Evolutionary conservation across 371 early-diverging fungal genomes (phyloP), one percentile per base, ranked within the genome.

Genomic region (Rhizopus delemar): DNA sequence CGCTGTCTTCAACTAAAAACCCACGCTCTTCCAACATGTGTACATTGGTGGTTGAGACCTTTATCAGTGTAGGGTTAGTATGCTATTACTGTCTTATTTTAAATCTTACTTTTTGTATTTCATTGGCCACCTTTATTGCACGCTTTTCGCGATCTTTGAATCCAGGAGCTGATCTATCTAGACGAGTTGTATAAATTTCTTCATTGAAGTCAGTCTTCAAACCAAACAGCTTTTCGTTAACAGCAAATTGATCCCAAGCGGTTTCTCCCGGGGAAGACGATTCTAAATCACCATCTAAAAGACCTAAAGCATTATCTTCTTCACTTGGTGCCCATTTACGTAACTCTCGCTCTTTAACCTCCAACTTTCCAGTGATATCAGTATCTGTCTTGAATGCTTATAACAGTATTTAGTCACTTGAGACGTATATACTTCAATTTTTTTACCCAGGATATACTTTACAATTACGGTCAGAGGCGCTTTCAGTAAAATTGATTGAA

Each of bases 221-320:
- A 2, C 99, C 99, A 86, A 99, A 99, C 46, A 94, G 77, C 60
- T 83, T 75, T 69, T 96, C 94, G 68, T 99, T 99, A 4, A 84
- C 93, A n/a, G 90, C 93, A 85, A 99, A 99, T 73, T 99, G 99
- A 78, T 99, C 97, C 99, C 99, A 99, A 29, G 79, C 60, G n/a
- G 70, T 62, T 36, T 46, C 50, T 16, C 73, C 60, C 66, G 57
- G 50, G 15, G 60, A 49, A 12, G 59, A 51, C 54, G 33, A 36
- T 29, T 69, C 67, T 38, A 71, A 57, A 36, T 70, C 84, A 4
- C 80, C 70, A 11, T 78, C 76, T 41, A 78, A 58, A 3, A 63
- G 46, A 6, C 34, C 53, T 12, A 53, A 57, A 2, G 66, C 73
- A 38, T 66, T 62, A 12, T 71, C 81, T 33, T 75, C 77, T 9